phyloP scores from a whole-genome alignment of 768 basidiomycete genomes.

The Russula earlei region DNA sequence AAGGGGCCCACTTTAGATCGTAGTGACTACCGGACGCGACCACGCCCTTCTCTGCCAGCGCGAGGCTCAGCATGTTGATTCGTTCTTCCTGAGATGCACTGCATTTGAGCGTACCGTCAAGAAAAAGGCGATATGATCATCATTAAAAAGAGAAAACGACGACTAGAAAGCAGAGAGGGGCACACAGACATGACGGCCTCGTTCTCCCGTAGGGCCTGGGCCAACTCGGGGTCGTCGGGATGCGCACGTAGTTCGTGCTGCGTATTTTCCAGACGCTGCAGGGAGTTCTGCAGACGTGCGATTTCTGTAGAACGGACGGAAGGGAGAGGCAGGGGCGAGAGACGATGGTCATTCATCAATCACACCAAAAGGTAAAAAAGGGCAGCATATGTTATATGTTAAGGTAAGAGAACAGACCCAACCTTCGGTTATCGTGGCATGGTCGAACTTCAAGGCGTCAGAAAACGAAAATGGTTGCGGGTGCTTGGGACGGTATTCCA shows the following conservation, averaged over 20 bases:
- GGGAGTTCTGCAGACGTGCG: conserved; percentile 60
- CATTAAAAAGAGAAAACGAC: not conserved
- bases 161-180: not conserved
- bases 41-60: conserved; percentile 49
- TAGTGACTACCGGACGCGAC: conserved; percentile 37
- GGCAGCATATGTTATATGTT: too few relatives aligned
- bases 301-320: too few relatives aligned
- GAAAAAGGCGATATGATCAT: not conserved
- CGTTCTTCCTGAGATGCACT: conserved; percentile 77
- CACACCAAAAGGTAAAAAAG: too few relatives aligned
- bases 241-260: conserved; percentile 47
- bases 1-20: conserved; percentile 21
- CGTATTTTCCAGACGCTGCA: conserved; percentile 51
- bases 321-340: conserved; percentile 1
- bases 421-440: conserved; percentile 67
- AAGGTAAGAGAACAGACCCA: too few relatives aligned
- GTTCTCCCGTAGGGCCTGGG: conserved; percentile 61
- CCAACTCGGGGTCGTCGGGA: conserved; percentile 48
- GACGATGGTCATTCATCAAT: too few relatives aligned
- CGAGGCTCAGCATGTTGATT: conserved; percentile 55
- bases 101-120: not conserved
- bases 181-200: conserved; percentile 51
- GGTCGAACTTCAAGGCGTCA: conserved; percentile 56
- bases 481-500: conserved; percentile 63
- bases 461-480: conserved; percentile 65